Base-by-base conservation (phyloP, 2,329 filamentous ascomycete species). In the Hypoxylon sp. region DNA sequence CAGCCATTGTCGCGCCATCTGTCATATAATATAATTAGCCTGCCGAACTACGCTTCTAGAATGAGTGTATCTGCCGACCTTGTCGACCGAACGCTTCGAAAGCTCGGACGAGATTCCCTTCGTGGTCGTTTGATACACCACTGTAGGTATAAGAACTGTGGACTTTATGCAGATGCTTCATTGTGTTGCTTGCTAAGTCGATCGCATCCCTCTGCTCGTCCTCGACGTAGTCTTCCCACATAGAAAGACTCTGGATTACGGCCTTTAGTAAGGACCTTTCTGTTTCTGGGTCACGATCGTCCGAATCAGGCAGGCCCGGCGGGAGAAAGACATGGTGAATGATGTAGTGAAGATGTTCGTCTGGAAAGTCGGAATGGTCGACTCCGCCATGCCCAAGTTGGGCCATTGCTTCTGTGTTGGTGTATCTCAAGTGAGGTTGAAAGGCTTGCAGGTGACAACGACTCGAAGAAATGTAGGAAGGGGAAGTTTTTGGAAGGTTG, bases 281-380 rank as follows among this genome's bases (percentile, higher is more conserved):
- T 10, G 33, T 1, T 2, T 15, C 1, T 1, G 41, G 20, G 1
- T 43, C n/a, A 15, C 60, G 64, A 43, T 67, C 66, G 37, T 67
- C 46, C 1, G 20, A 0, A 2, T 63, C 59, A 4, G 66, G 67
- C 1, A 69, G 26, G 10, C 54, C n/a, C 0, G 61, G 55, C 1
- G 66, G 65, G 1, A 69, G 60, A 11, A 67, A 54, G 6, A 68
- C 47, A 55, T 69, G 65, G 20, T 60, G 33, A 29, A 64, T 46
- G 2, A 69, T 54, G 45, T 69, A 67, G 15, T 1, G 2, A 13
- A 23, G 17, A 2, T 55, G 31, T 3, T 24, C 17, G n/a, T 5
- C 2, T 3, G 42, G 52, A 6, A 49, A 41, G 20, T 24, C n/a
- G 13, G 10, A 3, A 10, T 8, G n/a, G 9, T 35, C 20, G 23